Evolutionary conservation across 441 rosid genomes (phyloP).

Genomic region (Syzygium malaccense): DNA sequence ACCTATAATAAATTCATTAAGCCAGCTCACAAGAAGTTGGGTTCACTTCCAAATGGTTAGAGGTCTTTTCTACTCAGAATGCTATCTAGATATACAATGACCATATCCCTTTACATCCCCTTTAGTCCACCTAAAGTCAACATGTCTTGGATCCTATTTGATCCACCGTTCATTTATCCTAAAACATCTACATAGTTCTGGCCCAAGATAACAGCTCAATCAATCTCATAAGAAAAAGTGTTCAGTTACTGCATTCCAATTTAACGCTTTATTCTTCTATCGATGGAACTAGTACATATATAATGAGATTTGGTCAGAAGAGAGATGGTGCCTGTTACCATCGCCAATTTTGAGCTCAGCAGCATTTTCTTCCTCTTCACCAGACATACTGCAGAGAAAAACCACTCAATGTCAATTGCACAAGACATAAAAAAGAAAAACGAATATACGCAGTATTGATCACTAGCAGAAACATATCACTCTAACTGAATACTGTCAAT

Average conservation of each 20-base stretch:
- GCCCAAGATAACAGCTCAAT: not conserved
- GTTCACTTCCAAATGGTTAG: not conserved
- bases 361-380: conserved; percentile 97
- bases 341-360: conserved; percentile 98
- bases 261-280: not conserved
- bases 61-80: not conserved
- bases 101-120: not conserved
- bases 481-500: not conserved
- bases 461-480: not conserved
- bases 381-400: conserved; percentile 45
- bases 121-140: not conserved
- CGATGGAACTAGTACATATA: not conserved
- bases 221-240: not conserved
- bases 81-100: not conserved
- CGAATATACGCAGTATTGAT: not conserved
- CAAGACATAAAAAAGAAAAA: not conserved
- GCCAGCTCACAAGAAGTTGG: not conserved
- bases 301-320: not conserved
- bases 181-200: not conserved
- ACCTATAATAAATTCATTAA: not conserved
- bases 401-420: not conserved
- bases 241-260: not conserved
- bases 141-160: not conserved
- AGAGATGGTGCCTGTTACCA: conserved; percentile 26
- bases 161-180: not conserved